Percentiles rank a stretch among this genome's conserved stretches.
phyloP scores from a whole-genome alignment of 306 rosid species.

The Albizia julibrissin region DNA sequence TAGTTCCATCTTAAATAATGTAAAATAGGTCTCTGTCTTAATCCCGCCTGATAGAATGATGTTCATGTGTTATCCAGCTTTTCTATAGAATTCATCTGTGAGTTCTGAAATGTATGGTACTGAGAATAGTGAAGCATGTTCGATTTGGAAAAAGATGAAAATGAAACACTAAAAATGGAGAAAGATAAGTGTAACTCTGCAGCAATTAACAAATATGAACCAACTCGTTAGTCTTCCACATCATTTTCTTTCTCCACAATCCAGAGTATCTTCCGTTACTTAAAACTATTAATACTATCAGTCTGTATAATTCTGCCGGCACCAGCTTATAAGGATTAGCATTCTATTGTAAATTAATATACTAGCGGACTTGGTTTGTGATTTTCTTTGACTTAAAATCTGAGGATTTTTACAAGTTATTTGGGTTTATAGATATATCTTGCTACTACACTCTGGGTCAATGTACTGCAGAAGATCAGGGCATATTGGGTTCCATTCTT shows the following conservation, averaged over 20 bases:
- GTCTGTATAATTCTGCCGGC: background rate
- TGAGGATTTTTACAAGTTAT: background rate
- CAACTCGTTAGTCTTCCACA: background rate
- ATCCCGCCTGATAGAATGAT: slow-evolving; percentile 12
- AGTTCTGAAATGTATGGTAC: background rate
- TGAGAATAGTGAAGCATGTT: background rate
- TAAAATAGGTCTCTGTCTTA: slow-evolving; percentile 1
- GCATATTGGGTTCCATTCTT: too few species aligned
- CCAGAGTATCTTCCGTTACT: background rate
- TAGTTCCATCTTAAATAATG: background rate
- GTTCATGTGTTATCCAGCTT: background rate
- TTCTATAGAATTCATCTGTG: background rate
- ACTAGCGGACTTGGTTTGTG: background rate
- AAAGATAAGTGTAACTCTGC: background rate
- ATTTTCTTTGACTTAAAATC: background rate
- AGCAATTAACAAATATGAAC: background rate
- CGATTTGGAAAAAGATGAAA: background rate
- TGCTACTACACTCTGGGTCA: background rate
- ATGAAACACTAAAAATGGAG: background rate
- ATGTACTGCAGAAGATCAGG: background rate
- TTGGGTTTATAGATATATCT: background rate
- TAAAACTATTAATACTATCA: background rate
- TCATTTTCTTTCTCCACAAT: background rate
- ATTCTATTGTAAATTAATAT: background rate
- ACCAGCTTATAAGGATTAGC: background rate